phyloP scores from a whole-genome alignment of 768 basidiomycete genomes.

The Mycena olivaceomarginata region DNA sequence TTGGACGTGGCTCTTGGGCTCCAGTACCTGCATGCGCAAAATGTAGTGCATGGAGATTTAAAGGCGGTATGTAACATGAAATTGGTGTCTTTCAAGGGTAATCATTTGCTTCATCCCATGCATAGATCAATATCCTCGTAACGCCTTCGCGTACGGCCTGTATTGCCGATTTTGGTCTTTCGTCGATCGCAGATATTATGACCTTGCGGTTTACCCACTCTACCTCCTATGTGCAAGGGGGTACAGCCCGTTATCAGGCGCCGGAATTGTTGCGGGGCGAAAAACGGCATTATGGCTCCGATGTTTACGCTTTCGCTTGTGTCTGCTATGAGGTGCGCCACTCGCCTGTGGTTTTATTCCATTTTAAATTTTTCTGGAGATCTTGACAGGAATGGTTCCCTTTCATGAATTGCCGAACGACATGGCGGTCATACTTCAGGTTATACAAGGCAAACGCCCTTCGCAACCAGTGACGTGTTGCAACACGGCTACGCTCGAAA shows the following conservation, averaged over 20 bases:
- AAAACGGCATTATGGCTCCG: slow-evolving; percentile 46
- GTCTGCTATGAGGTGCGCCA: slow-evolving; percentile 60
- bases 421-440: slow-evolving; percentile 21
- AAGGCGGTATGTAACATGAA: slow-evolving; percentile 40
- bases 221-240: slow-evolving; percentile 45
- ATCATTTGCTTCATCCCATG: not conserved
- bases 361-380: slow-evolving; percentile 6
- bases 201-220: slow-evolving; percentile 45
- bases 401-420: slow-evolving; percentile 31
- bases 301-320: slow-evolving; percentile 65
- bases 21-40: slow-evolving; percentile 42
- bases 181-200: slow-evolving; percentile 49
- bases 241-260: slow-evolving; percentile 59
- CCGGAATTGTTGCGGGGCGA: slow-evolving; percentile 57
- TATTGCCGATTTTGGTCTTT: slow-evolving; percentile 71
- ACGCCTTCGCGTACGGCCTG: slow-evolving; percentile 63
- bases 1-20: slow-evolving; percentile 42
- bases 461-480: not conserved
- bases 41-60: slow-evolving; percentile 48
- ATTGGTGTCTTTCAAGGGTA: not conserved
- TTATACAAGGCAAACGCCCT: slow-evolving; percentile 14
- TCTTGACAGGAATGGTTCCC: slow-evolving; percentile 28
- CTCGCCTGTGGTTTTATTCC: not conserved
- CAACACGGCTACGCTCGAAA: not conserved
- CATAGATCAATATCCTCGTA: slow-evolving; percentile 68